phyloP scores from a whole-genome alignment of 352 stramenopile genomes.

The Elongisporangium prolatum region DNA sequence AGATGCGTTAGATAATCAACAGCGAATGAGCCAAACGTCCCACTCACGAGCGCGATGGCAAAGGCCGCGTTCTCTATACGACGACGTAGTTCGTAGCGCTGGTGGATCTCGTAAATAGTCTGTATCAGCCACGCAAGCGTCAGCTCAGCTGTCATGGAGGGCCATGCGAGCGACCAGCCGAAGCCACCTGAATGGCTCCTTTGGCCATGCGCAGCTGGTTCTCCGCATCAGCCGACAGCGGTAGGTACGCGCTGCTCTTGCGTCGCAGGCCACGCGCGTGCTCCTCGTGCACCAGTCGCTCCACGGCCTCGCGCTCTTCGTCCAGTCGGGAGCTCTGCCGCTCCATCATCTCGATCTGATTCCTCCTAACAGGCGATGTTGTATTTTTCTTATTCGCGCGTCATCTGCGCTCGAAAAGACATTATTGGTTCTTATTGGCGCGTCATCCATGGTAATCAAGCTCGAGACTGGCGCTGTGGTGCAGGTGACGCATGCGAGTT shows the following conservation, averaged over 20 bases:
- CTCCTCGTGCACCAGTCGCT: conserved; percentile 39
- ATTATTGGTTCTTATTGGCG: conserved; percentile 9
- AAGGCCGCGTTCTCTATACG: conserved; percentile 54
- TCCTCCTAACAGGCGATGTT: neutral
- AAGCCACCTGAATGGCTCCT: conserved; percentile 40
- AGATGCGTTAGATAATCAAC: neutral
- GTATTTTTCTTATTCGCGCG: neutral
- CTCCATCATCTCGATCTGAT: conserved; percentile 11
- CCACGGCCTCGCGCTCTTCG: conserved; percentile 40
- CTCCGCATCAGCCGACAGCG: conserved; percentile 9
- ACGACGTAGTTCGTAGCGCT: conserved; percentile 59
- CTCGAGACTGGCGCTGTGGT: conserved; percentile 53
- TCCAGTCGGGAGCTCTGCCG: conserved; percentile 38
- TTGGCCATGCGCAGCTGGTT: conserved; percentile 45
- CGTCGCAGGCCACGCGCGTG: conserved; percentile 7
- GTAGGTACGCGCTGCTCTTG: conserved; percentile 43
- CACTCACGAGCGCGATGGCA: conserved; percentile 34
- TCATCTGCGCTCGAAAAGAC: neutral
- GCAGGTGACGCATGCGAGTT: conserved; percentile 40
- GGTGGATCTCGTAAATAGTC: conserved; percentile 61
- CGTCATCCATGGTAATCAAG: conserved; percentile 5
- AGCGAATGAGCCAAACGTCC: neutral
- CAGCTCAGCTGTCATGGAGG: neutral
- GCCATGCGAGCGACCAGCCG: neutral
- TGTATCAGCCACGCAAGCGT: conserved; percentile 6